These are phyloP conservation scores for Xerocomellus chrysenteron DNA, from an alignment of 768 basidiomycete genomes.

Conservation along the genomic window DNA sequence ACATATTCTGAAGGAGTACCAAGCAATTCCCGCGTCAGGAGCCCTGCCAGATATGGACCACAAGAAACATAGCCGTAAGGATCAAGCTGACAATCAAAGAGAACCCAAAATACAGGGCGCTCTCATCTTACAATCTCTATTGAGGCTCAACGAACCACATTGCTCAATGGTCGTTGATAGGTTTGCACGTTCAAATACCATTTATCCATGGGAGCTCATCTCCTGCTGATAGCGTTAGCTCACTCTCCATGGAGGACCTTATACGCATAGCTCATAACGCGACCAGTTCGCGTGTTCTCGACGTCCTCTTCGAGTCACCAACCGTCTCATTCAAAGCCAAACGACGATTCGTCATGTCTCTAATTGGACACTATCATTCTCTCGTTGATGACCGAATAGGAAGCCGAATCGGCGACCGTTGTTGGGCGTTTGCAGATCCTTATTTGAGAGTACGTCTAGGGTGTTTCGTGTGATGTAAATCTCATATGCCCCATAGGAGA, in stretches of 20 bases:
- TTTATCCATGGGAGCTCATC: conserved; percentile 6
- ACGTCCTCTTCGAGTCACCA: conserved; percentile 68
- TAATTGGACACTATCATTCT: conserved; percentile 75
- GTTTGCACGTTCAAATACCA: conserved; percentile 37
- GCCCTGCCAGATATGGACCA: conserved; percentile 9
- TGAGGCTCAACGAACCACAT: conserved; percentile 65
- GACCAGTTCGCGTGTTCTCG: conserved; percentile 76
- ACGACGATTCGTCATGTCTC: conserved; percentile 66
- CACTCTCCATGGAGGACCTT: conserved; percentile 57
- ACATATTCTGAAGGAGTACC: conserved; percentile 25
- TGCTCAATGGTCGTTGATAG: conserved; percentile 69
- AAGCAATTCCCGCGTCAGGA: conserved; percentile 7
- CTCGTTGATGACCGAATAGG: conserved; percentile 91
- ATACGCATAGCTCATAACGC: conserved; percentile 61
- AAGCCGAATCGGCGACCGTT: conserved; percentile 85
- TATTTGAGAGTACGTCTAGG: conserved; percentile 72
- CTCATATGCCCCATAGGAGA: conserved; percentile 57
- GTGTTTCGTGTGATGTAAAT: not conserved
- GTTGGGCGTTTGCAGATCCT: conserved; percentile 89
- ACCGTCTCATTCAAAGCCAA: conserved; percentile 64
- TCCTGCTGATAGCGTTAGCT: conserved; percentile 47
- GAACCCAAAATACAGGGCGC: conserved; percentile 83
- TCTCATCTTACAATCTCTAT: conserved; percentile 78
- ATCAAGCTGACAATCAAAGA: conserved; percentile 35
- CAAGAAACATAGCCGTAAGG: conserved; percentile 15